Evolutionary conservation across 2,329 filamentous ascomycete genomes (phyloP).

Genomic region (Talaromyces amestolkiae): DNA sequence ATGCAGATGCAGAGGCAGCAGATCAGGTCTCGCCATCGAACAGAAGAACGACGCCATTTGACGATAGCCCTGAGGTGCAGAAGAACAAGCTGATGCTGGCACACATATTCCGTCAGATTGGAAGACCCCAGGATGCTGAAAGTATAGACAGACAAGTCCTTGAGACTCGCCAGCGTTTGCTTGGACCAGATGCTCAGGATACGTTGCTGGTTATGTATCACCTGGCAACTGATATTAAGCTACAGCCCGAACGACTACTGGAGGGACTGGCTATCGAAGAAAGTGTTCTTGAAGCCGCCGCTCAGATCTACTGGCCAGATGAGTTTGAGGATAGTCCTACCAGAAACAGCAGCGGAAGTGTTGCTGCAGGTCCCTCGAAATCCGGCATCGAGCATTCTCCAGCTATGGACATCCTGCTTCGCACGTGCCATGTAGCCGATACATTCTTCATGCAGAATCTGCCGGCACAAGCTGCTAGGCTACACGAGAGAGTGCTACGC

Average conservation of each 20-base stretch:
- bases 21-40: neutral
- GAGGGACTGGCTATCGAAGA: conserved; percentile 16
- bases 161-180: conserved; percentile 10
- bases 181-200: conserved; percentile 13
- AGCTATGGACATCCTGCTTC: conserved; percentile 18
- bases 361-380: neutral
- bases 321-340: neutral
- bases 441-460: conserved; percentile 17
- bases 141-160: conserved; percentile 10
- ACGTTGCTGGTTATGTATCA: conserved; percentile 16
- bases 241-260: conserved; percentile 10
- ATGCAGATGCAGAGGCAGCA: neutral
- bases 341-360: neutral
- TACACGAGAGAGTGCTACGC: conserved; percentile 20
- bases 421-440: conserved; percentile 20
- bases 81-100: conserved; percentile 19
- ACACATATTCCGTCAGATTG: conserved; percentile 18
- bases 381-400: conserved; percentile 7
- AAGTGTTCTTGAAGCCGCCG: conserved; percentile 16
- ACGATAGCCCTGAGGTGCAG: conserved; percentile 16
- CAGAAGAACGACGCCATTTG: neutral
- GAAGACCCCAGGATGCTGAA: conserved; percentile 18
- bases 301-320: conserved; percentile 15
- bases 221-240: conserved; percentile 17
- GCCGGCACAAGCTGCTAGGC: conserved; percentile 8